Percentiles rank a stretch among this genome's conserved stretches.
Conservation (phyloP, 2,329 filamentous ascomycete species). For the Trichoderma oligosporum region DNA sequence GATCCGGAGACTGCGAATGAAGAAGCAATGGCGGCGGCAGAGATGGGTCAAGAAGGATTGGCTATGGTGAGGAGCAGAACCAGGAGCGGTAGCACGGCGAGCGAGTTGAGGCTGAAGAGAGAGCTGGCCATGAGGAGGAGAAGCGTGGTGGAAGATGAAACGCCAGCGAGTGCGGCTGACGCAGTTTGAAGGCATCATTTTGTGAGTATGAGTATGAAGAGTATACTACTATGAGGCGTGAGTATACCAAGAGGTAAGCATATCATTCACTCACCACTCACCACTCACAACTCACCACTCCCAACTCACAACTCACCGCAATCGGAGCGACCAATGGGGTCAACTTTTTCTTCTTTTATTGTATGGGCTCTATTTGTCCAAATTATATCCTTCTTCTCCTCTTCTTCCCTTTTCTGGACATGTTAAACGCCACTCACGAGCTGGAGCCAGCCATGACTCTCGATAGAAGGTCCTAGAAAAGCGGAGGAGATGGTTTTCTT, state of each 20-base stretch:
- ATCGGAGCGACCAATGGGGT: constrained; percentile 9
- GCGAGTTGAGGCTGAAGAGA: background rate
- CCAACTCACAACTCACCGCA: background rate
- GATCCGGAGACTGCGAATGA: constrained; percentile 7
- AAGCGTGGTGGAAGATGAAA: background rate
- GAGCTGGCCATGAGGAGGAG: background rate
- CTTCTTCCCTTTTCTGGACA: background rate
- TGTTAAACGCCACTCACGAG: background rate
- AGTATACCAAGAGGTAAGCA: constrained; percentile 1
- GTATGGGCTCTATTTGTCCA: no score
- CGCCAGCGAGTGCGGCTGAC: background rate
- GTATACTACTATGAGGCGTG: no score
- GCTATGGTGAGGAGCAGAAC: constrained; percentile 9
- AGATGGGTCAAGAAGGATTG: background rate
- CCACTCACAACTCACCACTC: no score
- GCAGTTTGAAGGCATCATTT: background rate
- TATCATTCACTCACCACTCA: background rate
- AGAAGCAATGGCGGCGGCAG: constrained; percentile 1
- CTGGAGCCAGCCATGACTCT: background rate
- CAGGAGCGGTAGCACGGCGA: background rate
- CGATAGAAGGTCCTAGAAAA: constrained; percentile 5
- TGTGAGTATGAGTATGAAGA: background rate
- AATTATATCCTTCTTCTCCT: background rate
- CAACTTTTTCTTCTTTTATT: no score
- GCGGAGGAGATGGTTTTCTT: constrained; percentile 6